Conservation (phyloP, 495 filamentous ascomycete species). For the Neurospora pannonica region DNA sequence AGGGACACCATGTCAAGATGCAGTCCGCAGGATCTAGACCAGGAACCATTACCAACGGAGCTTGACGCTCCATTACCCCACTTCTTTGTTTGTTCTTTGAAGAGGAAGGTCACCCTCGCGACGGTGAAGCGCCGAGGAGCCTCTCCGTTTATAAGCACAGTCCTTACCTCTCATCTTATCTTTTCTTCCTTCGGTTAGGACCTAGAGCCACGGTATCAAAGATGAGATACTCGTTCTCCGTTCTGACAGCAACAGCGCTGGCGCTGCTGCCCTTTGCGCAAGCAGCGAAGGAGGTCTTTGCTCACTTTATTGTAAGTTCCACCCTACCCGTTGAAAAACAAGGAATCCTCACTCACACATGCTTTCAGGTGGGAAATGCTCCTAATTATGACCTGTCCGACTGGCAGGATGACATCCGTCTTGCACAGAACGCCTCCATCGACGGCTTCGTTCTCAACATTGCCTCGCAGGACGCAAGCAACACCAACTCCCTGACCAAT, state of each 20-base stretch:
- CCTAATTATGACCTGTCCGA: slow-evolving; percentile 38
- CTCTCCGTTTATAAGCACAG: background rate
- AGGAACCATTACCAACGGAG: background rate
- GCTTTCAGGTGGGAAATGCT: slow-evolving; percentile 11
- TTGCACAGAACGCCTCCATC: slow-evolving; percentile 44
- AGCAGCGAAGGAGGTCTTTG: slow-evolving; percentile 17
- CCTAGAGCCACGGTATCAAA: background rate
- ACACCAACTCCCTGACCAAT: slow-evolving; percentile 32
- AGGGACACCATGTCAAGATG: background rate
- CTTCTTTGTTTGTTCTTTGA: background rate
- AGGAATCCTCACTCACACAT: background rate
- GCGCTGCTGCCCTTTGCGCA: background rate
- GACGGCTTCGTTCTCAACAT: slow-evolving; percentile 54
- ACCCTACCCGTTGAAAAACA: background rate
- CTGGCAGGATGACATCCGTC: slow-evolving; percentile 47
- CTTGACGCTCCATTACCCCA: background rate
- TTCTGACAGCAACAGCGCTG: background rate
- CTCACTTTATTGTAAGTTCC: slow-evolving; percentile 15
- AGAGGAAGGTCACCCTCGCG: background rate
- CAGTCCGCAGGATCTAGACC: background rate
- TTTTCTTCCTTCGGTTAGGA: background rate
- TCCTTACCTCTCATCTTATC: background rate
- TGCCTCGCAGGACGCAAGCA: slow-evolving; percentile 34
- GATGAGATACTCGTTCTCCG: slow-evolving; percentile 6
- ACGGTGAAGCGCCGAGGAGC: background rate